Conservation (phyloP, 2,329 filamentous ascomycete species). For the Sporothrix protearum region DNA sequence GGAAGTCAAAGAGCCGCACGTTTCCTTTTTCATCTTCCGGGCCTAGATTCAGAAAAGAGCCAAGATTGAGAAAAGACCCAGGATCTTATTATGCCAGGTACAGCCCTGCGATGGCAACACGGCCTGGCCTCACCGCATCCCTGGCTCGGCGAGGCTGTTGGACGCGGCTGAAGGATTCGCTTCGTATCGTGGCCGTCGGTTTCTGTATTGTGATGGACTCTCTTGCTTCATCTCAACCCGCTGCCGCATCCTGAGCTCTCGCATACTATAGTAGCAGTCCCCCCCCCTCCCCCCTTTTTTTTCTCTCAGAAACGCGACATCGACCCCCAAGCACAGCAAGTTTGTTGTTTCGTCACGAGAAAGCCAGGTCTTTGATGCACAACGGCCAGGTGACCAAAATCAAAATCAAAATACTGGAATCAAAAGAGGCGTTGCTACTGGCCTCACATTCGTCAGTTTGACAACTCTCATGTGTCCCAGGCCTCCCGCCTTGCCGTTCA, state of each 20-base stretch:
- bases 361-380: neutral
- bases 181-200: neutral
- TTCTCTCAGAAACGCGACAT: neutral
- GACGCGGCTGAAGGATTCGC: neutral
- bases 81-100: neutral
- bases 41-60: neutral
- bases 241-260: neutral
- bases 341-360: conserved; percentile 6
- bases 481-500: neutral
- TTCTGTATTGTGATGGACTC: neutral
- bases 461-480: neutral
- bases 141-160: neutral
- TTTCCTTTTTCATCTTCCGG: neutral
- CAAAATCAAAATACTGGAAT: neutral
- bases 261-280: neutral
- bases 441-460: neutral
- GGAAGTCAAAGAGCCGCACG: neutral
- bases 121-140: neutral
- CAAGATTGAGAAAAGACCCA: no score
- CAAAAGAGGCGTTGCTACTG: neutral
- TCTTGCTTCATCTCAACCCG: neutral
- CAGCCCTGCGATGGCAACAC: neutral
- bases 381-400: neutral
- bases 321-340: neutral
- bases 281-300: neutral